Evolutionary conservation across 2,329 filamentous ascomycete genomes (phyloP).

Genomic region (Trichoderma brevicompactum): DNA sequence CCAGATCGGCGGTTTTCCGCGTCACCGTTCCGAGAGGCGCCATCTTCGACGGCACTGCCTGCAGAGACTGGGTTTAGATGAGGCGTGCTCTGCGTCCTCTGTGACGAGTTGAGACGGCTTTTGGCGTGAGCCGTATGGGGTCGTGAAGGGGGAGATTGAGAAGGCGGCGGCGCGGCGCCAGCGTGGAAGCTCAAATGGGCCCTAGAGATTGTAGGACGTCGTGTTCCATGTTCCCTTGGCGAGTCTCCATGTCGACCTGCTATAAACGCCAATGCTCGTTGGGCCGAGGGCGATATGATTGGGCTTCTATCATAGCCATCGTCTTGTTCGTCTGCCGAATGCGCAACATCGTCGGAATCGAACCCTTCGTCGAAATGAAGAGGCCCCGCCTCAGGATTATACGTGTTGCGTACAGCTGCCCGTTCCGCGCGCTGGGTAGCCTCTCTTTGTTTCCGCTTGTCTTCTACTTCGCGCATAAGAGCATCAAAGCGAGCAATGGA

Average conservation of each 20-base stretch:
- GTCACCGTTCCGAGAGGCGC: constrained; percentile 33
- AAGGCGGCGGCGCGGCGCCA: constrained; percentile 30
- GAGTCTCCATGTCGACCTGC: constrained; percentile 47
- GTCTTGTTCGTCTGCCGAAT: constrained; percentile 43
- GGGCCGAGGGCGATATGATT: constrained; percentile 52
- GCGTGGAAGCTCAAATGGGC: constrained; percentile 42
- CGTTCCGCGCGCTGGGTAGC: constrained; percentile 42
- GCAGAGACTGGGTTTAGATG: constrained; percentile 44
- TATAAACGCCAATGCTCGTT: constrained; percentile 57
- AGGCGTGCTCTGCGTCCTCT: constrained; percentile 55
- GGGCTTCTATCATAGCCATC: constrained; percentile 32
- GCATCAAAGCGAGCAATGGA: constrained; percentile 69
- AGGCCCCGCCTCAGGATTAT: constrained; percentile 53
- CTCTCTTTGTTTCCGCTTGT: constrained; percentile 50
- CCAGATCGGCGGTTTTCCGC: constrained; percentile 57
- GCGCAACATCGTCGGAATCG: constrained; percentile 48
- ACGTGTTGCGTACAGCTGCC: constrained; percentile 47
- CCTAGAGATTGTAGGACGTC: constrained; percentile 41
- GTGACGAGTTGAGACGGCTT: constrained; percentile 49
- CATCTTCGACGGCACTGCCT: constrained; percentile 43
- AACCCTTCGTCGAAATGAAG: constrained; percentile 46
- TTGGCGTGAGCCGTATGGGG: constrained; percentile 61
- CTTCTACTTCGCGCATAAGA: constrained; percentile 65
- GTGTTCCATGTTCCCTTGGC: constrained; percentile 39
- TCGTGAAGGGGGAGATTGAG: constrained; percentile 41